Evolutionary conservation across 441 rosid genomes (phyloP).

Genomic region (Isatis lusitanica): DNA sequence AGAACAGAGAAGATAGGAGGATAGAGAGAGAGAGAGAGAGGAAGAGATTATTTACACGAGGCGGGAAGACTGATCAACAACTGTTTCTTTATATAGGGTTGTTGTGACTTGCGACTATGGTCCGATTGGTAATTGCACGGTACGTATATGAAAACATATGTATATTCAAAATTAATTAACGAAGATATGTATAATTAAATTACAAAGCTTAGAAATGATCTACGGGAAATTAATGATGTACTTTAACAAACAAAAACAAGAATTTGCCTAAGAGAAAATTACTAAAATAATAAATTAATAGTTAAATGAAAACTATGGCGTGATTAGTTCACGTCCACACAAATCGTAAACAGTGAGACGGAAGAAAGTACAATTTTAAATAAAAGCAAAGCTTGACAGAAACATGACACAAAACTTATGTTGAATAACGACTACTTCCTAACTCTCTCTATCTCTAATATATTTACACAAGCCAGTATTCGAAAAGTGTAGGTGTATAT

Average conservation of each 20-base stretch:
- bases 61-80: constrained; percentile 32
- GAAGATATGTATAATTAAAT: not conserved
- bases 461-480: not conserved
- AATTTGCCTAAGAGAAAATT: not conserved
- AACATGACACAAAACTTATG: constrained; percentile 24
- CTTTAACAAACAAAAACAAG: not conserved
- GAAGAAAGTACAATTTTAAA: constrained; percentile 24
- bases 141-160: not conserved
- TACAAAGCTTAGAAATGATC: not conserved
- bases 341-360: constrained; percentile 18
- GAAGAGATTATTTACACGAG: not conserved
- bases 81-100: constrained; percentile 26
- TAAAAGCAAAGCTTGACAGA: constrained; percentile 26
- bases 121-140: not conserved
- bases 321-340: constrained; percentile 31
- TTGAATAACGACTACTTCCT: constrained; percentile 34
- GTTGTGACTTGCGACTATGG: constrained; percentile 8
- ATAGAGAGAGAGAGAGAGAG: not conserved
- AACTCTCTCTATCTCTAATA: constrained; percentile 11
- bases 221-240: too few species aligned
- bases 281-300: not conserved
- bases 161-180: not conserved
- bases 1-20: not conserved
- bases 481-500: not conserved
- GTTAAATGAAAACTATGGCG: constrained; percentile 13